These are phyloP conservation scores for Pythium guiyangense DNA, from an alignment of 352 stramenopile genomes.

Conservation along the genomic window DNA sequence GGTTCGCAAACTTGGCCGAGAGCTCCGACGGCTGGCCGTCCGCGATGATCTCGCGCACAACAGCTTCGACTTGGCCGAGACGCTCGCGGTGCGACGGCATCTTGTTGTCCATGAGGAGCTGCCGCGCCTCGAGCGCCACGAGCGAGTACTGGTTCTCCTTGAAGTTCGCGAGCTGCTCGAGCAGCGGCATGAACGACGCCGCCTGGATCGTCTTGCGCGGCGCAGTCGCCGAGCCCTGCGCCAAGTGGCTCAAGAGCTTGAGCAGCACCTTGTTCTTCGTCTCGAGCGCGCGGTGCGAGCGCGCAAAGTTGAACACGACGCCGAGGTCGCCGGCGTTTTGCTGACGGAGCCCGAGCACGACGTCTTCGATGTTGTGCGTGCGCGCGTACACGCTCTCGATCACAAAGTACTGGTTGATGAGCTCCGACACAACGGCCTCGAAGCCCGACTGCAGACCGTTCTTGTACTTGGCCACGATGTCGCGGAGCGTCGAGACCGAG, in stretches of 20 bases:
- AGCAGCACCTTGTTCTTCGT: conserved; percentile 83
- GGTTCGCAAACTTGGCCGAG: conserved; percentile 42
- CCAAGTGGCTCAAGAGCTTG: conserved; percentile 57
- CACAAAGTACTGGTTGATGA: conserved; percentile 80
- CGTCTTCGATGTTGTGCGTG: conserved; percentile 79
- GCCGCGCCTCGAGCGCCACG: conserved; percentile 92
- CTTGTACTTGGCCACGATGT: conserved; percentile 75
- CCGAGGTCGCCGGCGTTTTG: conserved; percentile 85
- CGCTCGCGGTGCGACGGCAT: conserved; percentile 94
- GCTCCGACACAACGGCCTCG: conserved; percentile 56
- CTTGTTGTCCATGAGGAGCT: conserved; percentile 96
- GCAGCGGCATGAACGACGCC: conserved; percentile 67
- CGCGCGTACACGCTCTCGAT: conserved; percentile 75
- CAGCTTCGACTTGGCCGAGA: conserved; percentile 68
- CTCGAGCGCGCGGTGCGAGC: conserved; percentile 89
- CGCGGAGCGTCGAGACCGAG: conserved; percentile 61
- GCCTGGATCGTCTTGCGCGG: conserved; percentile 56
- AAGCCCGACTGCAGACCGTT: conserved; percentile 62
- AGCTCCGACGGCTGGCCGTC: conserved; percentile 42
- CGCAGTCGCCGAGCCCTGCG: conserved; percentile 23
- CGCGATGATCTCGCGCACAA: conserved; percentile 67
- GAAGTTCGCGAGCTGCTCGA: conserved; percentile 86
- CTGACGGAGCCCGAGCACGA: conserved; percentile 85
- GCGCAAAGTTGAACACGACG: conserved; percentile 86
- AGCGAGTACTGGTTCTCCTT: conserved; percentile 91